phyloP scores from a whole-genome alignment of 108 stramenopile species.

The Licmophora abbreviata region DNA sequence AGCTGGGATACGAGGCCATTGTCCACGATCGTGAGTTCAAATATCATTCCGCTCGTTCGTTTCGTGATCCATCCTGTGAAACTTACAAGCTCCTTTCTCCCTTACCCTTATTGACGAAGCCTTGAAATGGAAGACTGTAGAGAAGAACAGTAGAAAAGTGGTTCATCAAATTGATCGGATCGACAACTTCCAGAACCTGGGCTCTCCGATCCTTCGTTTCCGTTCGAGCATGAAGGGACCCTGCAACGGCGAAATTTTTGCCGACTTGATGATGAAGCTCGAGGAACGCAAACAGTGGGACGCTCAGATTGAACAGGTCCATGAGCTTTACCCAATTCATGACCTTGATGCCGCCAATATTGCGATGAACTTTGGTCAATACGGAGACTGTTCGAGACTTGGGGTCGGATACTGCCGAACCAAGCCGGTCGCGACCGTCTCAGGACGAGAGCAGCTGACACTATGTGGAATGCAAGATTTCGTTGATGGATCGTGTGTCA shows the following conservation, averaged over 20 bases:
- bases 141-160: constrained; percentile 25
- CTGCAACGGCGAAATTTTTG: constrained; percentile 32
- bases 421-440: constrained; percentile 22
- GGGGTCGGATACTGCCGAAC: constrained; percentile 48
- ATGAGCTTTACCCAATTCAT: constrained; percentile 37
- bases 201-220: constrained; percentile 40
- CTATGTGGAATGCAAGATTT: constrained; percentile 56
- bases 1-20: too few relatives aligned
- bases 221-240: constrained; percentile 41
- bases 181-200: constrained; percentile 47
- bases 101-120: background rate
- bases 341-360: constrained; percentile 56
- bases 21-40: too few relatives aligned
- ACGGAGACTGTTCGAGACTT: constrained; percentile 36
- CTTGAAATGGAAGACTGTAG: constrained; percentile 36
- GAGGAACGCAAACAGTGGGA: constrained; percentile 43
- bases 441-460: constrained; percentile 44
- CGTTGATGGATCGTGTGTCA: constrained; percentile 24
- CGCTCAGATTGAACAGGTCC: constrained; percentile 39
- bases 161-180: constrained; percentile 45
- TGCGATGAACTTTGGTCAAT: constrained; percentile 37
- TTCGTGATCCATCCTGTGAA: background rate
- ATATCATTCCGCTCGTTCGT: too few relatives aligned
- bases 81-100: background rate
- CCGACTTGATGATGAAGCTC: constrained; percentile 42